Conservation (phyloP, 2,329 filamentous ascomycete species). For the Pseudocercospora eumusae region DNA sequence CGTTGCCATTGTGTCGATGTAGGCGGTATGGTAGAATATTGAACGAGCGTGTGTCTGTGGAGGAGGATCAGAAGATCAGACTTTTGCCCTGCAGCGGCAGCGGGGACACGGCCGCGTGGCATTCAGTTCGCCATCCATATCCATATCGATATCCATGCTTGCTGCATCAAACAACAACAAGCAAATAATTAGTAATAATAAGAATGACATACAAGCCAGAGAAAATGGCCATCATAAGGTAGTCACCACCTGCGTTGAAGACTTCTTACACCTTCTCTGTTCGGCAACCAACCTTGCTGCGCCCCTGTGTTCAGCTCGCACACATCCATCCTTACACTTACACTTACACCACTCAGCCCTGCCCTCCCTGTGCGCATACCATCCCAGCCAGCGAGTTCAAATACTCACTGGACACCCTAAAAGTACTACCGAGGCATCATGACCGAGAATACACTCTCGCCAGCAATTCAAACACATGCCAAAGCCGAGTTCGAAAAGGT, state of each 20-base stretch:
- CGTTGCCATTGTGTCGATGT: constrained; percentile 28
- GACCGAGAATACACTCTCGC: too few species aligned
- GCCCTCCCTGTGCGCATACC: constrained; percentile 6
- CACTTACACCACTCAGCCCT: too few species aligned
- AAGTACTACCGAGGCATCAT: too few species aligned
- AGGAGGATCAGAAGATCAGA: too few species aligned
- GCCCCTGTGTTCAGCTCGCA: background rate
- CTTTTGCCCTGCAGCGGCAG: background rate
- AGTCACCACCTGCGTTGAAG: background rate
- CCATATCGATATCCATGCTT: background rate
- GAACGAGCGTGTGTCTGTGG: background rate
- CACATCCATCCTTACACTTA: background rate
- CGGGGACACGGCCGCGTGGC: too few species aligned
- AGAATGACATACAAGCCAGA: background rate
- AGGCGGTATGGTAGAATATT: background rate
- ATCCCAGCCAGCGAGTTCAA: constrained; percentile 3
- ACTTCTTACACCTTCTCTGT: background rate
- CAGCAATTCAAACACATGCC: constrained; percentile 32
- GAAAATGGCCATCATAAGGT: background rate
- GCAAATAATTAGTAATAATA: background rate
- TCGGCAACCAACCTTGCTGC: background rate
- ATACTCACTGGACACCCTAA: too few species aligned
- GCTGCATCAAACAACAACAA: too few species aligned
- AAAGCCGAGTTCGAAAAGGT: constrained; percentile 28
- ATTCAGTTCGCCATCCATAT: background rate